Evolutionary conservation across 108 stramenopile species (phyloP).

Genomic region (Nitzschia putrida): DNA sequence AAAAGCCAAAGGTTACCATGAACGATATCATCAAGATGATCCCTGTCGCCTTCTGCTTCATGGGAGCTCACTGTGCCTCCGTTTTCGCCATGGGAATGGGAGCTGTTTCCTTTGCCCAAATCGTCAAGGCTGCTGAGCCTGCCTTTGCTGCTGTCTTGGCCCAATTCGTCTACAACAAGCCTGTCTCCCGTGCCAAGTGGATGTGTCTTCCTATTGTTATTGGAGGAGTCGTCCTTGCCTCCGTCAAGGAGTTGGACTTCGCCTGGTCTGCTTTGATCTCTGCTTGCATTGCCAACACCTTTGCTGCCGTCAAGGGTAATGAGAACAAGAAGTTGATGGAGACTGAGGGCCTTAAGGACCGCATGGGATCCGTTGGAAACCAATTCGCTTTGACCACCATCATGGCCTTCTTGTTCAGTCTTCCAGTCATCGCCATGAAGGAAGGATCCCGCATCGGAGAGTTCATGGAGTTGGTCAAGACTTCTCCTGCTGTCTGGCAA

Average conservation of each 20-base stretch:
- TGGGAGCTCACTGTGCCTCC: slow-evolving; percentile 88
- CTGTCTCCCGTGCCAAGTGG: slow-evolving; percentile 91
- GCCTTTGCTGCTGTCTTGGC: slow-evolving; percentile 91
- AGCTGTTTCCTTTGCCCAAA: slow-evolving; percentile 92
- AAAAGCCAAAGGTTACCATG: slow-evolving; percentile 62
- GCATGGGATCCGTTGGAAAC: slow-evolving; percentile 89
- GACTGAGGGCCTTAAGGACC: slow-evolving; percentile 84
- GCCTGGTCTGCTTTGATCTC: slow-evolving; percentile 84
- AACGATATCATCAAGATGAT: slow-evolving; percentile 86
- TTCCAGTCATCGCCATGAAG: slow-evolving; percentile 68
- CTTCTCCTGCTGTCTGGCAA: slow-evolving; percentile 70
- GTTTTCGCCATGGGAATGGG: slow-evolving; percentile 91
- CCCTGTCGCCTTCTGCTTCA: slow-evolving; percentile 91
- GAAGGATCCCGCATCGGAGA: slow-evolving; percentile 81
- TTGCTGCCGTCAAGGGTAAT: slow-evolving; percentile 91
- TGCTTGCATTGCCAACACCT: slow-evolving; percentile 91
- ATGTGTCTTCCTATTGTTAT: slow-evolving; percentile 90
- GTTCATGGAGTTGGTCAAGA: slow-evolving; percentile 79
- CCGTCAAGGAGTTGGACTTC: slow-evolving; percentile 93
- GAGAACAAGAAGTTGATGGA: slow-evolving; percentile 96
- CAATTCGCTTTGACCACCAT: slow-evolving; percentile 90
- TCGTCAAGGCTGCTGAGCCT: slow-evolving; percentile 93
- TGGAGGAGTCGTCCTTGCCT: slow-evolving; percentile 89
- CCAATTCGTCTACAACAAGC: slow-evolving; percentile 86
- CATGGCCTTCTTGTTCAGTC: slow-evolving; percentile 78